Base-by-base conservation (phyloP, 768 basidiomycete genomes). In the Panaeolus cyanescens region DNA sequence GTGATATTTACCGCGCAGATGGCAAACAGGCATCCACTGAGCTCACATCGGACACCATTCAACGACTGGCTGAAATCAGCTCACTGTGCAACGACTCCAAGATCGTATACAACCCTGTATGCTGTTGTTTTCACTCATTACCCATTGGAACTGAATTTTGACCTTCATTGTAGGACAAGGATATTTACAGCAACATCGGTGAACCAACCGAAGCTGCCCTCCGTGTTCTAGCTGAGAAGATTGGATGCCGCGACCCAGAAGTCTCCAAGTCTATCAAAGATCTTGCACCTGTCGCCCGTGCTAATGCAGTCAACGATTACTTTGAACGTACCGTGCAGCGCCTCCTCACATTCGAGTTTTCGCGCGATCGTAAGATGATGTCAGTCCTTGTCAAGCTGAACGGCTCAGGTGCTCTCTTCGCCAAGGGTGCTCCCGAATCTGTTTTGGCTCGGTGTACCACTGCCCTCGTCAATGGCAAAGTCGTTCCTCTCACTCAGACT, bases 301-400 rank as follows among this genome's bases (percentile, higher is more conserved):
- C 91, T 55, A 92, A 85, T 65, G 94, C 90, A 33, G 83, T 98
- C 77, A 95, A 91, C 79, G 89, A 92, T 33, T 82, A 87, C 74
- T 89, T 93, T 73, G 93, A 95, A 65, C 78, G 80, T 56, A 80
- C 77, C 15, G 89, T 93, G 70, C 80, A 87, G 17, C 89, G 95
- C 60, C 83, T 97, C 13, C 79, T 97, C 67, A 99, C 96, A 7
- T 96, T 99, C 74, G 96, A 99, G 74, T 99, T 99, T 77, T 93
- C 95, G 20, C 89, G 96, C 19, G 96, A 99, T 75, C 91, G 96
- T 71, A 99, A 98, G 79, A 96, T 96, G 88, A 99, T 99, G 96
- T 97, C 96, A 20, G 96, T 98, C 56, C 86, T 99, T 55, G 92
- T 93, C 36, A 84, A 79, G 62, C 81, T 87, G 59, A 85, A 87